Base-by-base conservation (phyloP, 1,284 basidiomycete species). In the Marasmius tenuissimus region DNA sequence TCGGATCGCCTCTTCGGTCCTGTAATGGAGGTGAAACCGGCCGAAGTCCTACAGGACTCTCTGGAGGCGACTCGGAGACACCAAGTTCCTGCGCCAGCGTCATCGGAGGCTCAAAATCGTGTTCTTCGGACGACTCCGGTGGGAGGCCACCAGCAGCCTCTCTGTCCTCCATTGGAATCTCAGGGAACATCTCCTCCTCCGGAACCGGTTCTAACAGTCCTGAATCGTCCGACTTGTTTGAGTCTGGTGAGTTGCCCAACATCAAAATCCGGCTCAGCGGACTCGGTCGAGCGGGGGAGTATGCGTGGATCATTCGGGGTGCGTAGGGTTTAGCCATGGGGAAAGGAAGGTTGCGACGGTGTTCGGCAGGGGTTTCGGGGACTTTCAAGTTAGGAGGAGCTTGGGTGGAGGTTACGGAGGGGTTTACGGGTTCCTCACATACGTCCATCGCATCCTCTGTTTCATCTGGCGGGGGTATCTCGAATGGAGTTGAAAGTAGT, bases 271-370 rank as follows among this genome's bases (percentile, higher is more conserved):
- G 82, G 62, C 87, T 91, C 39, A 92, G 78, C 1, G 90, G 90
- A 66, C 89, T 91, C 0, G 91, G 90, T 72, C 85, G 86, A 3
- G 79, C 86, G 35, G 91, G 90, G 0, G 91, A 92, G 67, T 92
- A 92, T 0, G 89, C 89, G 65, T 92, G 90, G 2, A 84, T 78
- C 87, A 91, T 90, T 59, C 81, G 84, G 60, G 79, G 72, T 0
- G 84, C 87, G 56, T 86, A 74, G 4, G 89, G 87, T 68, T 89
- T 91, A 3, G 88, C 89, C 52, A 87, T 75, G 0, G 88, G 88
- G 76, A 89, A 91, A 2, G 82, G 78, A 22, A 74, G 77, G 16
- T 66, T 50, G 73, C 49, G 45, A 63, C 68, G 8, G 62, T 65
- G 27, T 65, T 65, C 59, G 67, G 57, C 45, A 51, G 57, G 53